phyloP scores from a whole-genome alignment of 495 filamentous ascomycete genomes.

The Penicillium paradoxum region DNA sequence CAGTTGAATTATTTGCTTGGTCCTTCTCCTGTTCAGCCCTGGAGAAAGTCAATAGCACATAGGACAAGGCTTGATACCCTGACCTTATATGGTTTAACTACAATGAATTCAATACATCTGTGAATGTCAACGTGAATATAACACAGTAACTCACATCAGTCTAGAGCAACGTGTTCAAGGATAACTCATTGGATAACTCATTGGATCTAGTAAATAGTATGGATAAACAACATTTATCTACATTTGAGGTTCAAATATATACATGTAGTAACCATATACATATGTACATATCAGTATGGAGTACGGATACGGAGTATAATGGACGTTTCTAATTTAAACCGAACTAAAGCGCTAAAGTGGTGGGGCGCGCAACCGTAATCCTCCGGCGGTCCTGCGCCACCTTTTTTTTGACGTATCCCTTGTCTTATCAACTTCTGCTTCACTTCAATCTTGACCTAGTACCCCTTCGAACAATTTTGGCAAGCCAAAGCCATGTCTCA shows the following conservation, averaged over 20 bases:
- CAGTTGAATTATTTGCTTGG: background rate
- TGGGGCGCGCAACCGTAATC: constrained; percentile 16
- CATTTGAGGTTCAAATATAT: no score
- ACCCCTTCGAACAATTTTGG: constrained; percentile 7
- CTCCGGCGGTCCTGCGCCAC: constrained; percentile 22
- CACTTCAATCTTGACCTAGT: background rate
- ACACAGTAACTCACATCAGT: no score
- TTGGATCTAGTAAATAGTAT: no score
- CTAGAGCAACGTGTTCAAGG: no score
- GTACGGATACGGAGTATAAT: no score
- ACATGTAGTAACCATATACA: no score
- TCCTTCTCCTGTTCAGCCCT: background rate
- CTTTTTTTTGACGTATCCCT: constrained; percentile 30
- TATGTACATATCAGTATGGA: no score
- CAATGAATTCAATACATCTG: no score
- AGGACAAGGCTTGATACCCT: constrained; percentile 28
- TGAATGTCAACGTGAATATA: no score
- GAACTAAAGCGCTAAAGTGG: constrained; percentile 8
- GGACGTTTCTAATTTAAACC: constrained; percentile 7
- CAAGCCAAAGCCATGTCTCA: constrained; percentile 40
- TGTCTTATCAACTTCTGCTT: constrained; percentile 5
- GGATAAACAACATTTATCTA: no score
- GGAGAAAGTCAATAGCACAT: constrained; percentile 7
- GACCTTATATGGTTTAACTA: constrained; percentile 21
- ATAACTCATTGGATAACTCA: no score